Base-by-base conservation (phyloP, 2,329 filamentous ascomycete genomes). In the Fusarium buharicum region DNA sequence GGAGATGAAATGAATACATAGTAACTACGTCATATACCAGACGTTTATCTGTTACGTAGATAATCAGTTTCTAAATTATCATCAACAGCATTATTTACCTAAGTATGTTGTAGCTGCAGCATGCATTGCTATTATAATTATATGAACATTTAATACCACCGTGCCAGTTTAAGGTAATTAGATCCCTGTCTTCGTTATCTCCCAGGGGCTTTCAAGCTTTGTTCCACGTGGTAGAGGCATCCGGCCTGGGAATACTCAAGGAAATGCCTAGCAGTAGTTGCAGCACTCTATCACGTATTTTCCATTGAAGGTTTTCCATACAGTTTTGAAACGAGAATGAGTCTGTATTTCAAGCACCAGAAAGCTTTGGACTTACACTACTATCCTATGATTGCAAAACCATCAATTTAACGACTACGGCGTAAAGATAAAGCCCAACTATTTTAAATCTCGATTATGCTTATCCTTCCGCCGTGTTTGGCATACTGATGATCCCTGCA, bases 401-500 rank as follows among this genome's bases (percentile, higher is more conserved):
- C 27, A 28, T 10, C 8, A 10, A 28, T 28, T 10, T 8, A 28
- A 28, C 3, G 27, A 28, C 27, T 48, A 17, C 6, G 33, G 33
- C 20, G 36, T 33, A 36, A 27, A 28, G 18, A 14, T 17, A 53
- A 13, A 44, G 22, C 12, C 17, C n/a, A 17, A 10, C 43, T 47
- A 17, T 44, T 55, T 43, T 38, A 11, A 43, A 47, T 34, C 16
- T 14, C 48, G 18, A 59, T 53, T 43, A 7, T 47, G 28, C 10
- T 10, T n/a, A 52, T 28, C 13, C 11, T 36, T 46, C 38, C 31
- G 33, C 48, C 20, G 34, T 30, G 38, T 55, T 51, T 46, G 49
- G 55, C 47, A 49, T 34, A 36, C 17, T 11, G 50, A 31, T 38
- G 55, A 66, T 58, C 48, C 39, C 53, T 59, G 55, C 37, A 48